These are phyloP conservation scores for Penicillium expansum DNA, from an alignment of 2,329 filamentous ascomycete genomes.

Conservation along the genomic window DNA sequence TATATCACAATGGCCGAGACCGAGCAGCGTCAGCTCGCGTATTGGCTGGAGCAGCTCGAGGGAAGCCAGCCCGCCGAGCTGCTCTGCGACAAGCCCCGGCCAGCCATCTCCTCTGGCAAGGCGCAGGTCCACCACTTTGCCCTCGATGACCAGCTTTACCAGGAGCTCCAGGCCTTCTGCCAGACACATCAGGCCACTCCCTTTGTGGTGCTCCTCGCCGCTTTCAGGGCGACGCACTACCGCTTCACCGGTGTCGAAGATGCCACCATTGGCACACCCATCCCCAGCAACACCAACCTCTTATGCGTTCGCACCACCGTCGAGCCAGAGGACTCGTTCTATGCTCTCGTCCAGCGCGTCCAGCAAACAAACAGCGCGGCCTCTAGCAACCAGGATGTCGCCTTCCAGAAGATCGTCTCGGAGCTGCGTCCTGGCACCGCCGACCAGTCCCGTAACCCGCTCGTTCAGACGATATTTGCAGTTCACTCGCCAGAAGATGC, in stretches of 20 bases:
- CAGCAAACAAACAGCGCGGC: background rate
- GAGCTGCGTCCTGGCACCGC: background rate
- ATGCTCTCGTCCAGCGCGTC: background rate
- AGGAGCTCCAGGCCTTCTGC: background rate
- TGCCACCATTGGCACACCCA: background rate
- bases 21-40: background rate
- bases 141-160: background rate
- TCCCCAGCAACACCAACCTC: background rate
- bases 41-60: background rate
- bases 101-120: background rate
- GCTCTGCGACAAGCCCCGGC: background rate
- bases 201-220: background rate
- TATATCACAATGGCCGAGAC: background rate
- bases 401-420: background rate
- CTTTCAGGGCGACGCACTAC: background rate
- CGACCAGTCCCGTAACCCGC: background rate
- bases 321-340: background rate
- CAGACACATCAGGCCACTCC: background rate
- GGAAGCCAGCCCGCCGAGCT: background rate
- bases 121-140: background rate
- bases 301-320: background rate
- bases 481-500: background rate
- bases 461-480: background rate
- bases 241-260: background rate
- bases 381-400: background rate